Percentiles rank a stretch among this genome's conserved stretches.
Evolutionary conservation across 306 rosid species (phyloP).

Genomic region (Inga oerstediana): DNA sequence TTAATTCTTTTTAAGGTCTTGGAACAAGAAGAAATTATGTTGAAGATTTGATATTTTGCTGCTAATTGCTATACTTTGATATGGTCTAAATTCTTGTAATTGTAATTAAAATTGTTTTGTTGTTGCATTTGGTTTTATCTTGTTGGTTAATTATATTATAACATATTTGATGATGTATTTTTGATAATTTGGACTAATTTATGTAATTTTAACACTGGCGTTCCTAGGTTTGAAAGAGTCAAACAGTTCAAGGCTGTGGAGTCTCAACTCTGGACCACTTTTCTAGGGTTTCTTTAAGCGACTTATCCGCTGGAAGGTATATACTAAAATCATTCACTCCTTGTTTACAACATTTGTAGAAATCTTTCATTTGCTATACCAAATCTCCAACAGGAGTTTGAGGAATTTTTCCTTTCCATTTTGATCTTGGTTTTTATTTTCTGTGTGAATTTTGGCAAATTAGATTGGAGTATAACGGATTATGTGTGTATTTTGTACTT

Average conservation of each 20-base stretch:
- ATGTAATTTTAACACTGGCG: background rate
- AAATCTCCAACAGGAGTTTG: background rate
- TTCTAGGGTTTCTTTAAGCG: background rate
- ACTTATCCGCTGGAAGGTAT: constrained; percentile 4
- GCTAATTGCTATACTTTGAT: too few relatives aligned
- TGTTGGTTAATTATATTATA: too few relatives aligned
- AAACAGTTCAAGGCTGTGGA: background rate
- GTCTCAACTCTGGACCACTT: background rate
- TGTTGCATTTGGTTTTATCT: too few relatives aligned
- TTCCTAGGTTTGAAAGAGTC: background rate
- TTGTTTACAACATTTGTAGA: background rate
- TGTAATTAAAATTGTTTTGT: too few relatives aligned
- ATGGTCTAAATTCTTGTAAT: too few relatives aligned
- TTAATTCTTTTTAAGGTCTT: too few relatives aligned
- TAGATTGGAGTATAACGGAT: background rate
- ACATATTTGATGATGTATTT: too few relatives aligned
- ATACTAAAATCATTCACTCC: background rate
- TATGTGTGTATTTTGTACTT: background rate
- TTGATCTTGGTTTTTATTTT: background rate
- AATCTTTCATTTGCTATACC: background rate
- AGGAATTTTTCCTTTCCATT: background rate
- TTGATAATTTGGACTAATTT: too few relatives aligned
- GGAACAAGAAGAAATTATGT: too few relatives aligned
- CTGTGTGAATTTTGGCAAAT: background rate
- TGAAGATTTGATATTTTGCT: too few relatives aligned